Percentiles rank a stretch among this genome's conserved stretches.
Conservation (phyloP, 2,329 filamentous ascomycete species). For the Ophiostoma australiae region DNA sequence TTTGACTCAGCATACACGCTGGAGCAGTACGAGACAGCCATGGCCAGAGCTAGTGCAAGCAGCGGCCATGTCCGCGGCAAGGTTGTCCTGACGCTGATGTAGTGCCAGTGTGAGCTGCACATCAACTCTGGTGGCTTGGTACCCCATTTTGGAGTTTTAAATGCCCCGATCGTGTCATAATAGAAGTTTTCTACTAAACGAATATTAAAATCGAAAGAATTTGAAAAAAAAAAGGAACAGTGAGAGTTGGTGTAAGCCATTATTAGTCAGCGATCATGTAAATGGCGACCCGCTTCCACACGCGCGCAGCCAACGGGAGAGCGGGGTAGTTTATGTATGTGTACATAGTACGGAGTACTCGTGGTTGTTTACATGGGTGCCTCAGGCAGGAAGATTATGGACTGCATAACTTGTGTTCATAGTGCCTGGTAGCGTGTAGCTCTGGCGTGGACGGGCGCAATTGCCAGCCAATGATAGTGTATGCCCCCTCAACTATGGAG, state of each 20-base stretch:
- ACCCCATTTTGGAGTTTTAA: not conserved
- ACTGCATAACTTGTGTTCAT: not conserved
- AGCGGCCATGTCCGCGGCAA: not conserved
- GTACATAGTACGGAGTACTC: not conserved
- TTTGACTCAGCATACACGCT: not conserved
- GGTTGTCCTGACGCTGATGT: not conserved
- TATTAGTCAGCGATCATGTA: not conserved
- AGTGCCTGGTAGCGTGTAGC: not conserved
- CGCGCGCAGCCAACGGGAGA: slow-evolving; percentile 21
- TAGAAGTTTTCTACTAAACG: not conserved
- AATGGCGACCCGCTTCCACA: slow-evolving; percentile 10
- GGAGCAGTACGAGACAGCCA: slow-evolving; percentile 2
- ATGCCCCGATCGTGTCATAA: too few relatives aligned
- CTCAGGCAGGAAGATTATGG: not conserved
- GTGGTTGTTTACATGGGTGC: slow-evolving; percentile 2
- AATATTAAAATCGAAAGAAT: not conserved
- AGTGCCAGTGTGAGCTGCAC: not conserved
- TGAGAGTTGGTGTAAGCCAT: not conserved
- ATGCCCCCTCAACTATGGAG: not conserved
- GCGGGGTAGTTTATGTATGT: slow-evolving; percentile 19
- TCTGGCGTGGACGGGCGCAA: not conserved
- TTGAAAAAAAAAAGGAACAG: not conserved
- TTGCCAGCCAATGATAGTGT: not conserved
- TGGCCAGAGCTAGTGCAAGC: not conserved
- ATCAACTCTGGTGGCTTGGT: not conserved